A percentile compares a stretch with the other conserved stretches of the same genome.
phyloP scores from a whole-genome alignment of 1,139 yeast species.

The Suhomyces yuchorum region DNA sequence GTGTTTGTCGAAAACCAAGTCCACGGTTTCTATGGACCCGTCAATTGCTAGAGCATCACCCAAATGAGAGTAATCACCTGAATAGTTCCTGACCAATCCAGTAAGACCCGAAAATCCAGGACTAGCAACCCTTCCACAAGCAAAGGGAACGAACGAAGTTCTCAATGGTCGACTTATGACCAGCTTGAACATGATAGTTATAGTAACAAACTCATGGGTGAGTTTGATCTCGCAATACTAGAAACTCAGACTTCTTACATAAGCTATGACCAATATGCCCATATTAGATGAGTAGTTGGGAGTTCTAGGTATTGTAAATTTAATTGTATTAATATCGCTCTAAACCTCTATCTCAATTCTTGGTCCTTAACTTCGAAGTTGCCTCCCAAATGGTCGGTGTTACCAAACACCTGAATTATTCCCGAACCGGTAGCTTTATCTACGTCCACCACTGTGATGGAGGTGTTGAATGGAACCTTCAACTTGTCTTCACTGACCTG shows the following conservation, averaged over 20 bases:
- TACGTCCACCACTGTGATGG: constrained; percentile 65
- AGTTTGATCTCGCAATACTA: not conserved
- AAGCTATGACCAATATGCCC: not conserved
- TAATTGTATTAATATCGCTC: not conserved
- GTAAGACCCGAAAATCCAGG: not conserved
- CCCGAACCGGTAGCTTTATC: constrained; percentile 41
- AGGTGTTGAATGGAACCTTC: constrained; percentile 71
- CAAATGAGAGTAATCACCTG: constrained; percentile 19
- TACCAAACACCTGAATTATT: constrained; percentile 54
- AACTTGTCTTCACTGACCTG: constrained; percentile 42
- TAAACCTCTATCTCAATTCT: constrained; percentile 26
- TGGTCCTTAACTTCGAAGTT: constrained; percentile 57
- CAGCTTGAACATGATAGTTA: not conserved
- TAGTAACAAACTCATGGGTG: not conserved
- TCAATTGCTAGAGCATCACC: constrained; percentile 27
- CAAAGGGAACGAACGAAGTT: not conserved
- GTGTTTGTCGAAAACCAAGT: constrained; percentile 34
- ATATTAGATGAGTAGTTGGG: too few species aligned
- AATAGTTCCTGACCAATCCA: not conserved
- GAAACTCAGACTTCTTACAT: not conserved
- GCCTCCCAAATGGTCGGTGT: constrained; percentile 64
- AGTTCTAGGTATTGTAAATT: too few species aligned
- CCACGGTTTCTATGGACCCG: constrained; percentile 31
- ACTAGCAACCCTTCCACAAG: not conserved
- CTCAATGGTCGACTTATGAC: not conserved